Base-by-base conservation (phyloP, 2,329 filamentous ascomycete species). In the Stachybotrys chartarum region DNA sequence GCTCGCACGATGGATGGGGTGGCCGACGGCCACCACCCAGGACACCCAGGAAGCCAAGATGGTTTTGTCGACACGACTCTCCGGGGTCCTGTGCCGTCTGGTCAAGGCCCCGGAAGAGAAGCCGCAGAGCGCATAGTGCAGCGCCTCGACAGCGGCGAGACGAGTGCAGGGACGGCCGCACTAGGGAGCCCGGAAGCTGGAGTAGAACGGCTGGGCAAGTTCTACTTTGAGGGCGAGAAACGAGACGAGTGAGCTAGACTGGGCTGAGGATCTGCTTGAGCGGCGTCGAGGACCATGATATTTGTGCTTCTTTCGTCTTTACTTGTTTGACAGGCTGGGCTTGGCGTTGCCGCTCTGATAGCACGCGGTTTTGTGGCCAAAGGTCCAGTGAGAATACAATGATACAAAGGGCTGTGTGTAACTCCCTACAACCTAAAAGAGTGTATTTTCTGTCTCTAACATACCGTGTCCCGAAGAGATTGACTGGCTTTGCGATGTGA, bases 1-100 rank as follows among this genome's bases (percentile, higher is more conserved):
- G 84, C 84, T 17, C 79, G 81, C 53, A 84, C 86, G 78, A 74
- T 88, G 55, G 85, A 90, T 65, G 86, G 85, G 1, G 78, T 88
- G 46, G 81, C 84, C 1, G 69, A 74, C 3, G 86, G 86, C 63
- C 68, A 76, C 4, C 68, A 68, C 42, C 69, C 76, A 6, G 73
- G 74, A 39, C 77, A 83, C 56, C 73, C 74, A 31, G 66, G 71
- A 11, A 75, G 78, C 46, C 79, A 84, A 57, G 77, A 79, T 53
- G 68, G 72, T 10, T 84, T 86, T 58, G 77, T 88, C 30, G 86
- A 89, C 68, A 88, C 84, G 3, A 86, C 85, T 1, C 79, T 80
- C 52, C 74, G 79, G 24, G 79, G 82, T 0, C 82, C 83, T 1
- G 73, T 83, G 1, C 75, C 81, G 17, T 71, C 72, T 11, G 63